Evolutionary conservation across 23 red algal genomes (phyloP), one percentile per base, ranked within the genome.

Genomic region (Agarophyton chilense): DNA sequence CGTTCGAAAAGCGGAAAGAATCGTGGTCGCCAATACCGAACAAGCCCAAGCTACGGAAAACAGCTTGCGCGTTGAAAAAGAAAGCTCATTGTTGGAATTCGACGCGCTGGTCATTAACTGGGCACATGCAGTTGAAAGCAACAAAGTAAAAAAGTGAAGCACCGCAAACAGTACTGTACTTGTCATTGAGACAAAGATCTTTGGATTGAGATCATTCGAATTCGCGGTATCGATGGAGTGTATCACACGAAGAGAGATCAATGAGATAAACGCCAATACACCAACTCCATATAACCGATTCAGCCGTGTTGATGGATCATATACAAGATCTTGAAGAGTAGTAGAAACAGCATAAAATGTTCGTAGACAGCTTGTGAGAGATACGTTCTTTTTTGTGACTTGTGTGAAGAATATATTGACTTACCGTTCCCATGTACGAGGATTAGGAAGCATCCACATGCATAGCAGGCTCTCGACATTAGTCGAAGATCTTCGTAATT

Each of bases 1-100:
- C 8, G 68, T 74, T 24, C 43, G 68, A 46, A 74, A 74, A 4
- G 68, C 68, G 17, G 68, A 43, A 49, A 74, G 68, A 49, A 74
- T 29, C 8, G 68, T 47, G 1, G 68, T 74, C n/a, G 47, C 24
- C 40, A 74, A 26, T 21, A 74, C 25, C 2, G 68, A 43, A 18
- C 40, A 43, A 49, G 68, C 43, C 68, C 68, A 74, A 43, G 68
- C 38, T 7, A 74, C 68, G 1, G 68, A 74, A 49, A 74, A 4
- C 9, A 74, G 19, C 41, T 74, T 74, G 68, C 68, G 68, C 5
- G 43, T 43, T 39, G 68, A 74, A 74, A 10, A 47, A 24, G 68
- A 5, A 10, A 74, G 68, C 16, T 74, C 40, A 8, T 21, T 19
- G 19, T 6, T 74, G 19, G 68, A 18, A 26, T 74, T 29, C n/a